Evolutionary conservation across 306 rosid genomes (phyloP).

Genomic region (Vigna mungo): DNA sequence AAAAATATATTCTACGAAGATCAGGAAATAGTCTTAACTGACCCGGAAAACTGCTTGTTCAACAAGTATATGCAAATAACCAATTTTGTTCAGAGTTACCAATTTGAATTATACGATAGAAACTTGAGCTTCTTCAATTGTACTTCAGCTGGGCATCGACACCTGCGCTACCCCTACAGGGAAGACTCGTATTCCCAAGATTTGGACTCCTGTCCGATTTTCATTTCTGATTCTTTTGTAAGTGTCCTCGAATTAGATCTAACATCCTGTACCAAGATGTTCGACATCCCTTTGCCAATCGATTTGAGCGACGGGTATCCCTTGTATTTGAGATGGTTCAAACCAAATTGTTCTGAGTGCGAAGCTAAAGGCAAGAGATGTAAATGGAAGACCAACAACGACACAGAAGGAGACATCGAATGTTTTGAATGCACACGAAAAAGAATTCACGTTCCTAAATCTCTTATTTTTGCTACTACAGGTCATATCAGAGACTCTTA

Average conservation of each 20-base stretch:
- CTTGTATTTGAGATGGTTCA: neutral
- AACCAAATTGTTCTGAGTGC: neutral
- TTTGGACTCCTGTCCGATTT: neutral
- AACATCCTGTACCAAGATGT: conserved; percentile 17
- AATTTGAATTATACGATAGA: neutral
- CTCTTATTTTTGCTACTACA: neutral
- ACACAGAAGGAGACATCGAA: neutral
- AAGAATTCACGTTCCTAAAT: neutral
- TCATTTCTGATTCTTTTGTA: neutral
- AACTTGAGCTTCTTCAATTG: too few species aligned
- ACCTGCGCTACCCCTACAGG: too few species aligned
- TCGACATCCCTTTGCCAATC: neutral
- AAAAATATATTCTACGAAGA: fast-evolving
- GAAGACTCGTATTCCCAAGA: neutral
- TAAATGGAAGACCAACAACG: neutral
- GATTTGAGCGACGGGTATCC: fast-evolving
- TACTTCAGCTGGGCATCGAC: too few species aligned
- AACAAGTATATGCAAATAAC: neutral
- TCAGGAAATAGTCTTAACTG: fast-evolving
- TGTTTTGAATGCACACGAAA: neutral
- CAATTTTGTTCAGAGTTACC: neutral
- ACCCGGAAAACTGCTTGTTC: neutral
- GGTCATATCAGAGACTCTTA: neutral
- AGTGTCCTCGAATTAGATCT: neutral
- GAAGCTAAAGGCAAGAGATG: neutral